Evolutionary conservation across 805 yeast species (phyloP).

Genomic region (Barnettozyma wickerhamii): DNA sequence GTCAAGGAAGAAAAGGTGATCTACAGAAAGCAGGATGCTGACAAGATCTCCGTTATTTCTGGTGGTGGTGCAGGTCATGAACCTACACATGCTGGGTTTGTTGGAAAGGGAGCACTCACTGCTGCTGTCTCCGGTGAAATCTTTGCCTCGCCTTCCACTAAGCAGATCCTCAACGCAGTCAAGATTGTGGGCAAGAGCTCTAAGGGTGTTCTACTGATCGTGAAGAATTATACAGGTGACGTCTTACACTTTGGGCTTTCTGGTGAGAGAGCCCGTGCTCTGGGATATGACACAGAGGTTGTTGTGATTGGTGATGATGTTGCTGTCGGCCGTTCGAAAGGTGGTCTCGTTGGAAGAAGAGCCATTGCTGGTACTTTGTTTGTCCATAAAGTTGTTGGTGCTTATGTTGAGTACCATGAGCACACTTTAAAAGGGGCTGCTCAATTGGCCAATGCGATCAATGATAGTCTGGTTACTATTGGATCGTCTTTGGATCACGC

Average conservation of each 20-base stretch:
- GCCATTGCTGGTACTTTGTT: slow-evolving; percentile 90
- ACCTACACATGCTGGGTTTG: slow-evolving; percentile 89
- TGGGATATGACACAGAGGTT: slow-evolving; percentile 68
- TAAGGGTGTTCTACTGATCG: slow-evolving; percentile 72
- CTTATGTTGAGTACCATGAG: slow-evolving; percentile 46
- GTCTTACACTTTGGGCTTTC: slow-evolving; percentile 89
- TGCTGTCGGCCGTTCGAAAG: slow-evolving; percentile 86
- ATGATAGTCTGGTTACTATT: slow-evolving; percentile 70
- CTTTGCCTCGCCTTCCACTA: slow-evolving; percentile 95
- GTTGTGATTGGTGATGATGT: slow-evolving; percentile 88
- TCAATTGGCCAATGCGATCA: slow-evolving; percentile 55
- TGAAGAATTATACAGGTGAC: slow-evolving; percentile 94
- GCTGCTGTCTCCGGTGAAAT: slow-evolving; percentile 88
- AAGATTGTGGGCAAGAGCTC: slow-evolving; percentile 36
- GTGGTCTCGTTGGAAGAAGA: slow-evolving; percentile 90
- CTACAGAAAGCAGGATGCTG: slow-evolving; percentile 29
- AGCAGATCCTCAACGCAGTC: slow-evolving; percentile 71
- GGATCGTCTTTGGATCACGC: slow-evolving; percentile 90
- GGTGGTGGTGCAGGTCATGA: slow-evolving; percentile 98
- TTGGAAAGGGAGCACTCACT: slow-evolving; percentile 76
- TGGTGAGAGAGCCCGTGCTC: slow-evolving; percentile 79
- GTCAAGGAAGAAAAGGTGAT: slow-evolving; percentile 35
- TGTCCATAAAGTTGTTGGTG: slow-evolving; percentile 84
- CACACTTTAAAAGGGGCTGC: slow-evolving; percentile 50
- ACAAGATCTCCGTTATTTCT: slow-evolving; percentile 68